Percentiles rank a stretch among this genome's conserved stretches.
These are phyloP conservation scores for Blastobotrys muscicola DNA, from an alignment of 805 yeast species.

Conservation along the genomic window DNA sequence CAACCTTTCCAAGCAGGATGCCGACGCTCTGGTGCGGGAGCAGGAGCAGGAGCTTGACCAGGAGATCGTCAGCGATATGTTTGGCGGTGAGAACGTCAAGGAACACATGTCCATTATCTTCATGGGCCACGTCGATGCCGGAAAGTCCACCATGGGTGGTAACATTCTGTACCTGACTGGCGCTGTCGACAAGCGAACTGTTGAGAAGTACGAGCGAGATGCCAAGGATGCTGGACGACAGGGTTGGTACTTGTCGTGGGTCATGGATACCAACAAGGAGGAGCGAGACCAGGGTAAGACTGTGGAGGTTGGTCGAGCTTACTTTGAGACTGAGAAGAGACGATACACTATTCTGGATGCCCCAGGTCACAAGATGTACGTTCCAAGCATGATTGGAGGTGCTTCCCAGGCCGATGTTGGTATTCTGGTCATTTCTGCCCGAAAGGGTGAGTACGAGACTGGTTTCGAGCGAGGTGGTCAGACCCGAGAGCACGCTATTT, in stretches of 20 bases:
- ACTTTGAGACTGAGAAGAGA: constrained; percentile 95
- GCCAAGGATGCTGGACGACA: constrained; percentile 99
- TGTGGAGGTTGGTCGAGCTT: constrained; percentile 96
- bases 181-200: constrained; percentile 96
- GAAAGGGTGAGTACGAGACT: constrained; percentile 99
- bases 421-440: constrained; percentile 90
- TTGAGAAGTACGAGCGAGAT: constrained; percentile 95
- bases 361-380: constrained; percentile 99
- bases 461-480: constrained; percentile 99
- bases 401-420: constrained; percentile 99
- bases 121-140: constrained; percentile 99
- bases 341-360: constrained; percentile 98
- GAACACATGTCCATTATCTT: constrained; percentile 94
- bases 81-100: constrained; percentile 63
- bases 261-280: constrained; percentile 98
- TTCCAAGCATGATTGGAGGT: constrained; percentile 99
- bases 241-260: constrained; percentile 99
- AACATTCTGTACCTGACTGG: constrained; percentile 88
- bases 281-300: constrained; percentile 99
- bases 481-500: constrained; percentile 92
- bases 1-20: constrained; percentile 21
- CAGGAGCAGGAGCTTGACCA: constrained; percentile 80
- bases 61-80: constrained; percentile 82
- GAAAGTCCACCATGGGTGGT: constrained; percentile 99
- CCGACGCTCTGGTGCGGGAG: constrained; percentile 52